Base-by-base conservation (phyloP, 2,329 filamentous ascomycete genomes). In the Cercospora berteroae region DNA sequence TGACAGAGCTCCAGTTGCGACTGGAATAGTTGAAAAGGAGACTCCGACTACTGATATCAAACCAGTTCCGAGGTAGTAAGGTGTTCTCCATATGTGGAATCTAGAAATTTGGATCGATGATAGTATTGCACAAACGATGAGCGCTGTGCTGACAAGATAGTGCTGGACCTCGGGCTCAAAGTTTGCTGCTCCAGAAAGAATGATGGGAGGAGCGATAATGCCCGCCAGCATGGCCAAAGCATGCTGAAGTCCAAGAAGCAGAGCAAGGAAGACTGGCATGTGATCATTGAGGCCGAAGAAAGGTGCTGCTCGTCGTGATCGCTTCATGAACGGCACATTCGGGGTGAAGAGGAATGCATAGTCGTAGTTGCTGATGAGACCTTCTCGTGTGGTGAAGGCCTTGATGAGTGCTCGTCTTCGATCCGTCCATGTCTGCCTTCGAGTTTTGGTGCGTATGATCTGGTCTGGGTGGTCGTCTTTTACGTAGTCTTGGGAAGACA, bases 301-400 rank as follows among this genome's bases (percentile, higher is more conserved):
- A 0, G 92, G 92, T 33, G 90, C 87, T n/a, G 84, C 82, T 70
- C 82, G 80, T 16, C 81, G 81, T 8, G 78, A 74, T 77, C 86
- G 87, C 76, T 86, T 88, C 84, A 95, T 88, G 79, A 97, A 97
- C 0, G 94, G 94, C 23, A 97, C 80, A 72, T 91, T 93, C 1
- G 86, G 91, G 23, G 83, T 88, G 83, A 97, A 96, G 48, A 97
- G 88, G 75, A 93, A 95, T 39, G 79, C 91, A 85, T 97, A 97
- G 84, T 97, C 91, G 79, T 97, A 97, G 74, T 88, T 85, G 70
- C 94, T 94, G 65, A 97, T 79, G 27, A 97, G 84, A 12, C 94
- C 94, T 20, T 82, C 82, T 77, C 80, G 85, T 12, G 83, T 85
- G 0, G 83, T 85, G 68, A 84, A 82, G 3, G 82, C 80, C 67